phyloP scores from a whole-genome alignment of 352 stramenopile species.

The Blastocystis sp. region DNA sequence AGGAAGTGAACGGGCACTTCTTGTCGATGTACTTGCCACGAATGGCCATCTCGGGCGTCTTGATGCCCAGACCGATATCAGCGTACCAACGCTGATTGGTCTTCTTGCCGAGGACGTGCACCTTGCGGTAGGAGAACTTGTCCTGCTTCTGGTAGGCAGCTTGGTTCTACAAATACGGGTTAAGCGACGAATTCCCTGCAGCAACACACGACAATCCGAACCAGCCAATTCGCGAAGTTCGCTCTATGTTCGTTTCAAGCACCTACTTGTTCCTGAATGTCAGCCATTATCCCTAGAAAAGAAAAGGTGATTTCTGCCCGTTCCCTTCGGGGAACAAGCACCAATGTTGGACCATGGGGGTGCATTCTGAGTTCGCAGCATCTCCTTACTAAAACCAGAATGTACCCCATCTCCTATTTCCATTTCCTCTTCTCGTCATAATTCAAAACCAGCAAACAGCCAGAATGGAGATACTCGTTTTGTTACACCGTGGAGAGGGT shows the following conservation, averaged over 20 bases:
- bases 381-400: conserved; percentile 16
- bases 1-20: too few relatives aligned
- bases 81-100: too few relatives aligned
- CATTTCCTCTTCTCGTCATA: not conserved
- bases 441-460: not conserved
- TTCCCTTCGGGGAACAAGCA: not conserved
- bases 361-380: not conserved
- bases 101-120: conserved; percentile 85
- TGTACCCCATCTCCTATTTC: not conserved
- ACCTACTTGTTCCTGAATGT: conserved; percentile 68
- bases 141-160: conserved; percentile 99
- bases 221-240: too few relatives aligned
- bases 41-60: too few relatives aligned
- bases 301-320: conserved; percentile 56
- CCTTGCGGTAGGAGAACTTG: conserved; percentile 99
- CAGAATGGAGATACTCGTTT: not conserved
- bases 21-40: too few relatives aligned
- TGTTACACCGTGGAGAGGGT: not conserved
- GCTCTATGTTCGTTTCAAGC: not conserved
- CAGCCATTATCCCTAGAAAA: conserved; percentile 38
- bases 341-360: not conserved
- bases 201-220: too few relatives aligned
- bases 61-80: too few relatives aligned
- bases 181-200: not conserved
- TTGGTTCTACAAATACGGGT: conserved; percentile 82